phyloP scores from a whole-genome alignment of 1,139 yeast species.

The Sugiyamaella sp. region DNA sequence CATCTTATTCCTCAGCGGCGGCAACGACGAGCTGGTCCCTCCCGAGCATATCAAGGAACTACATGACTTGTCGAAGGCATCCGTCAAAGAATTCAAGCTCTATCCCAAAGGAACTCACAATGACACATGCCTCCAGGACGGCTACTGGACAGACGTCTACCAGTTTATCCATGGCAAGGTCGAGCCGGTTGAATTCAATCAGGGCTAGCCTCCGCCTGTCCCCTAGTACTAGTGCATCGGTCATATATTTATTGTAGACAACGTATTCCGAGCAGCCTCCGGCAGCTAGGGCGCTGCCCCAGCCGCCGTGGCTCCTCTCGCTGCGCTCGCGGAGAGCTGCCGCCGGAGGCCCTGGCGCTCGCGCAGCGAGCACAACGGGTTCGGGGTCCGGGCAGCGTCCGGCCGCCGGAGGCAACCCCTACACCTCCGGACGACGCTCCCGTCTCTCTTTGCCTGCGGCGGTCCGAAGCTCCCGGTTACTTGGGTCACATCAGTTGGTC shows the following conservation, averaged over 20 bases:
- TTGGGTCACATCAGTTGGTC: no score
- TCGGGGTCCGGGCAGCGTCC: no score
- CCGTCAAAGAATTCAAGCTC: conserved; percentile 45
- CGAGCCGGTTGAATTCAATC: conserved; percentile 36
- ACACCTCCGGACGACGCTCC: no score
- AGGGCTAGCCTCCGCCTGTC: neutral
- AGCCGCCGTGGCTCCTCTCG: neutral
- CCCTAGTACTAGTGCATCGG: neutral
- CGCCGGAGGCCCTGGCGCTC: no score
- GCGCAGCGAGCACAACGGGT: no score
- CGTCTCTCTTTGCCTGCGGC: no score
- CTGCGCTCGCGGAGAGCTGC: neutral
- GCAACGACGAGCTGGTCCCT: conserved; percentile 87
- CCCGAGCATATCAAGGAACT: conserved; percentile 76
- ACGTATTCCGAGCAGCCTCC: neutral
- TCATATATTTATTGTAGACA: neutral
- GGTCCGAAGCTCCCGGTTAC: no score
- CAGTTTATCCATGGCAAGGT: conserved; percentile 56
- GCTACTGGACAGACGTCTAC: conserved; percentile 72
- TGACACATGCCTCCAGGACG: conserved; percentile 72
- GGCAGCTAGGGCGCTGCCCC: neutral
- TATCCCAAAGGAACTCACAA: conserved; percentile 72
- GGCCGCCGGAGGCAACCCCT: conserved; percentile 2
- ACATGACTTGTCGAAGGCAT: conserved; percentile 44
- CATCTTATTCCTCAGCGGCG: conserved; percentile 71